These are phyloP conservation scores for Leccinum fallax DNA, from an alignment of 1,284 basidiomycete genomes.

Conservation along the genomic window DNA sequence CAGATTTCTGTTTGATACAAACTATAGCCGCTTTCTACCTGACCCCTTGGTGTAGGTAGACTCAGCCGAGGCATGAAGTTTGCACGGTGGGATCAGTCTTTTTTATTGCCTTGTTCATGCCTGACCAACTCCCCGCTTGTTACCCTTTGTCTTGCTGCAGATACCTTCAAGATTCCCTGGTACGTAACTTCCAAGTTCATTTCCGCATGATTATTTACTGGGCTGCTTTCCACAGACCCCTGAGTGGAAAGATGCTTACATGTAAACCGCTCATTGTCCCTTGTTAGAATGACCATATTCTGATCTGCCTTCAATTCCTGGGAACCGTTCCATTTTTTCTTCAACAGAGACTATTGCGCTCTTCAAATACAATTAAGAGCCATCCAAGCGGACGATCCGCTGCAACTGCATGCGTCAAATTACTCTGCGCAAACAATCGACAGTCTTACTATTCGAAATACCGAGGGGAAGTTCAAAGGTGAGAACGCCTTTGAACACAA, in stretches of 20 bases:
- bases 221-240: conserved; percentile 52
- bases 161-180: conserved; percentile 74
- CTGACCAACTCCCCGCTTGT: conserved; percentile 9
- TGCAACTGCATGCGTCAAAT: conserved; percentile 28
- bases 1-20: not conserved
- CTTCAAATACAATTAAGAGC: conserved; percentile 69
- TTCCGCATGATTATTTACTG: not conserved
- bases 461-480: conserved; percentile 14
- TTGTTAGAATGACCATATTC: not conserved
- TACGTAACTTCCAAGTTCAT: conserved; percentile 26
- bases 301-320: conserved; percentile 3
- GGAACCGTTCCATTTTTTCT: conserved; percentile 1
- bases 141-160: conserved; percentile 33
- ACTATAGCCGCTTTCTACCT: not conserved
- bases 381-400: conserved; percentile 41
- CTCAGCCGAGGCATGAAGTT: conserved; percentile 50
- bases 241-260: conserved; percentile 84
- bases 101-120: not conserved
- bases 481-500: not conserved
- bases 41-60: not conserved
- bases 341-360: conserved; percentile 65
- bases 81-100: conserved; percentile 42
- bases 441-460: not conserved
- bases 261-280: conserved; percentile 47
- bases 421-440: conserved; percentile 12